A percentile compares a stretch with the other conserved stretches of the same genome.
Conservation (phyloP, 108 stramenopile genomes). For the Mayamaea pseudoterrestris region DNA sequence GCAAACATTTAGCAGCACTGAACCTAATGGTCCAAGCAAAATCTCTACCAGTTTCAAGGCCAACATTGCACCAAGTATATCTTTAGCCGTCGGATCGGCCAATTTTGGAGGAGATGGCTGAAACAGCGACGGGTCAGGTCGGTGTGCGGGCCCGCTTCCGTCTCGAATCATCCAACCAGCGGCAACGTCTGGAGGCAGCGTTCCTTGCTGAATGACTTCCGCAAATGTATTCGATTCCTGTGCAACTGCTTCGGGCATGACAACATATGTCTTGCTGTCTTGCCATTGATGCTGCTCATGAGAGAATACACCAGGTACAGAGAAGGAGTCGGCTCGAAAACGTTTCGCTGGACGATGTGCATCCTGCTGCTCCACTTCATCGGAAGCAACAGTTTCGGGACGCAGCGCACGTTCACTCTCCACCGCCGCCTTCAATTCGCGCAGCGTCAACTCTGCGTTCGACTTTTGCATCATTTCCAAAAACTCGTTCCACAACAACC, state of each 20-base stretch:
- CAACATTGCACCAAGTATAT: constrained; percentile 55
- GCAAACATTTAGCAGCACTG: constrained; percentile 47
- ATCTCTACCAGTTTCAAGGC: constrained; percentile 44
- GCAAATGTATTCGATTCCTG: constrained; percentile 31
- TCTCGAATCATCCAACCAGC: constrained; percentile 78
- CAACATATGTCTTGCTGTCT: constrained; percentile 22
- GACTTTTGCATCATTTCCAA: constrained; percentile 55
- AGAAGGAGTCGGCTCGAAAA: constrained; percentile 14
- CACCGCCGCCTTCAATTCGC: constrained; percentile 47
- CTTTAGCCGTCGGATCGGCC: constrained; percentile 72
- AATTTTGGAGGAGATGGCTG: constrained; percentile 66
- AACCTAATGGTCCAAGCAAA: constrained; percentile 36
- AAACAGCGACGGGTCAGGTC: constrained; percentile 58
- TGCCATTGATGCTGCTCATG: not conserved
- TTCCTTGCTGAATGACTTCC: constrained; percentile 23
- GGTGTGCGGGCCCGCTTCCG: constrained; percentile 48
- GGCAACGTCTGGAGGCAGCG: constrained; percentile 56
- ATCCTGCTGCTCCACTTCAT: not conserved
- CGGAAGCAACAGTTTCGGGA: constrained; percentile 1
- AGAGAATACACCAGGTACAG: not conserved
- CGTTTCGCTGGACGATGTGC: constrained; percentile 33
- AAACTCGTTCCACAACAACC: constrained; percentile 69
- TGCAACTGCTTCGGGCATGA: constrained; percentile 44
- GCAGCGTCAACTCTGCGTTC: constrained; percentile 54
- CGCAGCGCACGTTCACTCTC: constrained; percentile 29